These are phyloP conservation scores for Pinus tabuliformis DNA, from an alignment of 75 land plant species.

Conservation along the genomic window DNA sequence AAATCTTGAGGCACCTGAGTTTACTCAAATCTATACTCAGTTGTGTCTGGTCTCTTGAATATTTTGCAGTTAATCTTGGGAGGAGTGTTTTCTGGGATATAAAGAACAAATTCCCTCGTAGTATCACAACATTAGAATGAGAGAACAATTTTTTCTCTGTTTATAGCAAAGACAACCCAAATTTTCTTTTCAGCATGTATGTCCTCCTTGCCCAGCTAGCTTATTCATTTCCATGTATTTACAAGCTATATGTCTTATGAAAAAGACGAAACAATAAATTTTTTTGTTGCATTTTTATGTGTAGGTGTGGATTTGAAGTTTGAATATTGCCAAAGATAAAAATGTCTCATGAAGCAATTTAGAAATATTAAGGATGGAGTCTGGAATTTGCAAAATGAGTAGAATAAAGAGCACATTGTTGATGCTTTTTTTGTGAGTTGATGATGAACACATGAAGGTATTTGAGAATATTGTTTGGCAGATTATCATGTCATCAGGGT, in stretches of 20 bases:
- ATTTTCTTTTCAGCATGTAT: slow-evolving; percentile 98
- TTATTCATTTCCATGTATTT: not conserved
- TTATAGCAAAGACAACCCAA: slow-evolving; percentile 99
- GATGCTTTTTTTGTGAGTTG: too few species aligned
- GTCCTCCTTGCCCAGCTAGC: slow-evolving; percentile 11
- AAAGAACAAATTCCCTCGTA: slow-evolving; percentile 95
- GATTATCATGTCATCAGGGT: too few species aligned
- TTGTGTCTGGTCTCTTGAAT: not conserved
- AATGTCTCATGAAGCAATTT: too few species aligned
- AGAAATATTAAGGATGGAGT: too few species aligned
- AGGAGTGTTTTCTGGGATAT: slow-evolving; percentile 99
- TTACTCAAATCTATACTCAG: not conserved
- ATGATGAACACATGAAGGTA: too few species aligned
- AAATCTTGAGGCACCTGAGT: too few species aligned
- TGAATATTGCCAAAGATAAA: slow-evolving; percentile 93
- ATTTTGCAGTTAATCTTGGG: slow-evolving; percentile 85
- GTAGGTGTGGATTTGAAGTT: slow-evolving; percentile 99
- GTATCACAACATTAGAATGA: slow-evolving; percentile 98
- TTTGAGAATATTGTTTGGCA: too few species aligned
- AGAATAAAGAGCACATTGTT: too few species aligned
- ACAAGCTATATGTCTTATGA: not conserved
- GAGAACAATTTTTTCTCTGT: slow-evolving; percentile 98
- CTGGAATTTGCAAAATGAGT: too few species aligned
- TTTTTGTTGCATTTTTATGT: not conserved
- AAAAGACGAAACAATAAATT: not conserved